Percentiles rank a stretch among this genome's conserved stretches.
Conservation (phyloP, 306 rosid genomes). For the Fragaria iinumae region DNA sequence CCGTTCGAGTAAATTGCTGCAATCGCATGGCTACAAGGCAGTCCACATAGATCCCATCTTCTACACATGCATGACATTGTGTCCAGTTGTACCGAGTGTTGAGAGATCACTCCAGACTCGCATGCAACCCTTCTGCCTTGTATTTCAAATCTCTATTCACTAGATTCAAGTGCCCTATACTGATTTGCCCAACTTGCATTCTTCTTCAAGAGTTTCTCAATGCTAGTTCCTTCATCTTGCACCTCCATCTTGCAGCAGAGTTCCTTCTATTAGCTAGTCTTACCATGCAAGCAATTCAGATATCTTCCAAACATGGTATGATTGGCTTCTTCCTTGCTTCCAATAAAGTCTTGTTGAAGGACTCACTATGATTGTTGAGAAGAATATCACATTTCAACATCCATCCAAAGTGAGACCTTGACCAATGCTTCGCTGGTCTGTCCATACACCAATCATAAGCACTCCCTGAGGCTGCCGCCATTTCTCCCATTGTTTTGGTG, state of each 20-base stretch:
- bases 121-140: not conserved
- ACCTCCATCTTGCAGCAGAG: not conserved
- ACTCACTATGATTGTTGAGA: not conserved
- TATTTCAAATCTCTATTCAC: not conserved
- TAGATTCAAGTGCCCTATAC: not conserved
- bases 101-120: not conserved
- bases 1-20: not conserved
- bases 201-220: not conserved
- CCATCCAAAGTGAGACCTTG: not conserved
- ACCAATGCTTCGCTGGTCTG: not conserved
- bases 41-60: not conserved
- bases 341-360: not conserved
- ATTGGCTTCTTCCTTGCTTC: not conserved
- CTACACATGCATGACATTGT: not conserved
- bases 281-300: not conserved
- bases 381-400: not conserved
- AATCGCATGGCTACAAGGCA: not conserved
- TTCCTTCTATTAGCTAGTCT: not conserved
- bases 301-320: not conserved
- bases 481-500: not conserved
- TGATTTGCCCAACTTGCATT: not conserved
- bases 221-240: not conserved
- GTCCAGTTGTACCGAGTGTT: not conserved
- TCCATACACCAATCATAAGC: not conserved
- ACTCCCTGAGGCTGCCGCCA: accelerated